Base-by-base conservation (phyloP, 345 rosid genomes). In the Salix arbutifolia region DNA sequence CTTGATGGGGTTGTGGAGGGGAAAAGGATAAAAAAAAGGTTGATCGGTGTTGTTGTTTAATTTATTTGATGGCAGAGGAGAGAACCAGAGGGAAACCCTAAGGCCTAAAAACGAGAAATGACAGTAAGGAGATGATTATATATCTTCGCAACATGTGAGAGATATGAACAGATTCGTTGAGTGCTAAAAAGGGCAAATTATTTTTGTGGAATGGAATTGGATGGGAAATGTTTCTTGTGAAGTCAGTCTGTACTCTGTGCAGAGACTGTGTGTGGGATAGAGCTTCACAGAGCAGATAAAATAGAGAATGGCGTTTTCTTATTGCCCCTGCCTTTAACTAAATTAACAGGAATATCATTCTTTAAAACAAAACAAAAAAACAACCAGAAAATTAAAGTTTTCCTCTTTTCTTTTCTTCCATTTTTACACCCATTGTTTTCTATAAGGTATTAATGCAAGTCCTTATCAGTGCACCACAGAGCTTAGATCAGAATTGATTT, bases 11-110 rank as follows among this genome's bases (percentile, higher is more conserved):
- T 76, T 68, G 42, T 6, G 80, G 72, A 60, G 74, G 60, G 74
- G 76, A 46, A 73, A 83, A 77, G 77, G 61, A 12, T 69, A 79
- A 78, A 66, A 7, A 69, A 72, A 80, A 81, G 69, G 76, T 64
- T 17, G 86, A 85, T 66, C 84, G 46, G 46, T 42, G 46, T 10
- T 42, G 46, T 42, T 3, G 46, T 42, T 40, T 11, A 11, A 42
- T 42, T 42, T 42, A 11, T 42, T 42, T 42, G 14, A 74, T 74
- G 67, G 9, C 17, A 8, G 66, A 44, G 5, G 31, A 48, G 40
- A 65, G 44, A 67, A 60, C 65, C 14, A 23, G 26, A 19, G 67
- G 26, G 25, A 56, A 62, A 8, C 70, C 28, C 25, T 11, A 35
- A 46, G 46, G 53, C 30, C 35, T 17, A 48, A 44, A 76, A 76